Evolutionary conservation across 2,329 filamentous ascomycete species (phyloP).

Genomic region (Aulographum hederae): DNA sequence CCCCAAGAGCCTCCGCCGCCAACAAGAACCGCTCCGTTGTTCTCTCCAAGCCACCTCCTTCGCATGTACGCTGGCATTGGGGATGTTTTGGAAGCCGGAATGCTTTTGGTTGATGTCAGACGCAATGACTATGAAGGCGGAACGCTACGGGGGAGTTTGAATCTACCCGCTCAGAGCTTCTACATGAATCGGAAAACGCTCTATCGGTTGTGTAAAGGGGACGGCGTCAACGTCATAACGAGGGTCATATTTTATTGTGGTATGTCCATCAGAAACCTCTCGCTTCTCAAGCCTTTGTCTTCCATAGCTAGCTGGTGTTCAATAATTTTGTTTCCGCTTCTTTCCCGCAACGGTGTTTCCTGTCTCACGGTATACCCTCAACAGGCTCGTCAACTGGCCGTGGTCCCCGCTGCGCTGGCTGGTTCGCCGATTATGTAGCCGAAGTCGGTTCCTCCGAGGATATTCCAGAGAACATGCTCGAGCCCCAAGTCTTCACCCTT

Average conservation of each 20-base stretch:
- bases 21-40: slow-evolving; percentile 2
- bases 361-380: not conserved
- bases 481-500: slow-evolving; percentile 4
- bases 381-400: slow-evolving; percentile 10
- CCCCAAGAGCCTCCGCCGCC: too few relatives aligned
- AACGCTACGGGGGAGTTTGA: slow-evolving; percentile 24
- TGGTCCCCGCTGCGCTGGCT: slow-evolving; percentile 16
- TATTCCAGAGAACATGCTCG: slow-evolving; percentile 1
- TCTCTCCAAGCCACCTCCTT: slow-evolving; percentile 2
- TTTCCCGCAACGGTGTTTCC: not conserved
- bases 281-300: not conserved
- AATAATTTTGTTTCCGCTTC: not conserved
- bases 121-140: slow-evolving; percentile 29
- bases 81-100: slow-evolving; percentile 5
- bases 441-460: slow-evolving; percentile 3
- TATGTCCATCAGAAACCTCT: slow-evolving; percentile 8
- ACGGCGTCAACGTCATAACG: slow-evolving; percentile 17
- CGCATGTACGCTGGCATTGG: slow-evolving; percentile 4
- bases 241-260: slow-evolving; percentile 29
- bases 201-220: slow-evolving; percentile 24
- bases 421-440: slow-evolving; percentile 11
- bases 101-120: slow-evolving; percentile 14
- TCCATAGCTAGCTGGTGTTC: not conserved
- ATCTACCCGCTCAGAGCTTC: slow-evolving; percentile 29
- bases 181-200: slow-evolving; percentile 25